phyloP scores from a whole-genome alignment of 2,329 filamentous ascomycete genomes.

The Spiromastix sp. region DNA sequence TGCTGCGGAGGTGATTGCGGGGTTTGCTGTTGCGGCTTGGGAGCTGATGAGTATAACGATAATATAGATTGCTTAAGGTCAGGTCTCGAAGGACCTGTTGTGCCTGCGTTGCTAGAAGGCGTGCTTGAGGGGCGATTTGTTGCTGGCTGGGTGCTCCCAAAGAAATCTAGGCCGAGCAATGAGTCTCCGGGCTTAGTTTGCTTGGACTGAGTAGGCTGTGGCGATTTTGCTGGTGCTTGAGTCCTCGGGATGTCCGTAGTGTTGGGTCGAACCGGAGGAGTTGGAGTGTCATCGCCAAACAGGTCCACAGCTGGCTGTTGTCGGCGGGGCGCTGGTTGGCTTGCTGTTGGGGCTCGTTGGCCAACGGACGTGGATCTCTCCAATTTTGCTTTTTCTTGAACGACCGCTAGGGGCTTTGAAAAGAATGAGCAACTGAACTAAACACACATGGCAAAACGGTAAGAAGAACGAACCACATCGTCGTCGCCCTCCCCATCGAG shows the following conservation, averaged over 20 bases:
- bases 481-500: constrained; percentile 78
- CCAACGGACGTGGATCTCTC: constrained; percentile 49
- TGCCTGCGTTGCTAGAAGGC: constrained; percentile 48
- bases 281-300: constrained; percentile 59
- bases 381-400: constrained; percentile 61
- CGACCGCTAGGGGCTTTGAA: constrained; percentile 51
- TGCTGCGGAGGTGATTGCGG: constrained; percentile 41
- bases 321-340: constrained; percentile 36
- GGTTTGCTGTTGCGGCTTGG: no score
- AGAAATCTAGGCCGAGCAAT: constrained; percentile 83
- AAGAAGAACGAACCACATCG: constrained; percentile 57
- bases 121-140: constrained; percentile 75
- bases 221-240: constrained; percentile 10
- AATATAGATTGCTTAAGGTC: constrained; percentile 96
- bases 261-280: constrained; percentile 58
- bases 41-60: constrained; percentile 79
- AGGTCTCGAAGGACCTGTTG: constrained; percentile 59
- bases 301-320: constrained; percentile 55
- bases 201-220: constrained; percentile 47
- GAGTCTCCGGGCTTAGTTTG: constrained; percentile 71
- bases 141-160: constrained; percentile 60
- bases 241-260: constrained; percentile 46
- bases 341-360: constrained; percentile 36
- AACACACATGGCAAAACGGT: no score
- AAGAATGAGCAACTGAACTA: not conserved